phyloP scores from a whole-genome alignment of 371 early-diverging fungal species.

The Neoconidiobolus thromboides region DNA sequence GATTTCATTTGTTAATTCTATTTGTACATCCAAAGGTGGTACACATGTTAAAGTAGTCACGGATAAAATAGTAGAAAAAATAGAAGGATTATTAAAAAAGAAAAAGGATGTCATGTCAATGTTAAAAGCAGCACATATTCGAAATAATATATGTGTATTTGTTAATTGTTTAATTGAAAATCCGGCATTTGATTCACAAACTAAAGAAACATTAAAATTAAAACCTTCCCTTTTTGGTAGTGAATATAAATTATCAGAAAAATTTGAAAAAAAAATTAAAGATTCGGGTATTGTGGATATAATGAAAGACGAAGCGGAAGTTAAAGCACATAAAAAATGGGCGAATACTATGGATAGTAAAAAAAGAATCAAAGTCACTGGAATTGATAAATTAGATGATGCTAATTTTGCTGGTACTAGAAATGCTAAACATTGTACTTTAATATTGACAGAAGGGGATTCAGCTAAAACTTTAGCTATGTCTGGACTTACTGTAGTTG shows the following conservation, averaged over 20 bases:
- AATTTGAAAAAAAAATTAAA: slow-evolving; percentile 61
- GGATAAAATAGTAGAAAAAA: slow-evolving; percentile 68
- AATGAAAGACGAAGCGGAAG: slow-evolving; percentile 55
- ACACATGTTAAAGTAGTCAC: slow-evolving; percentile 84
- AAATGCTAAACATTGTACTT: slow-evolving; percentile 68
- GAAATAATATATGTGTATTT: slow-evolving; percentile 88
- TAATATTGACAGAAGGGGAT: slow-evolving; percentile 99
- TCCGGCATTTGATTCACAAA: slow-evolving; percentile 98
- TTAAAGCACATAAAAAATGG: slow-evolving; percentile 70
- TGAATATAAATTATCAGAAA: slow-evolving; percentile 54
- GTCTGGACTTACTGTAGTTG: slow-evolving; percentile 83
- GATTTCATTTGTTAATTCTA: slow-evolving; percentile 96
- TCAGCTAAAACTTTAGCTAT: slow-evolving; percentile 97
- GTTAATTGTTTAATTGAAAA: slow-evolving; percentile 97
- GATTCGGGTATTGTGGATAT: slow-evolving; percentile 78
- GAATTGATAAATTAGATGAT: slow-evolving; percentile 95
- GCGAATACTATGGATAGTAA: slow-evolving; percentile 82
- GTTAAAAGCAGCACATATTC: slow-evolving; percentile 76
- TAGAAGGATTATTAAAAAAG: slow-evolving; percentile 61
- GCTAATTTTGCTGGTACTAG: slow-evolving; percentile 91
- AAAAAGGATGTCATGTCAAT: slow-evolving; percentile 54
- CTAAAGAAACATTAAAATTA: slow-evolving; percentile 96
- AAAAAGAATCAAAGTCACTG: slow-evolving; percentile 48
- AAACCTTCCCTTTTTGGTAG: slow-evolving; percentile 74
- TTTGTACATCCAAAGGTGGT: slow-evolving; percentile 97